phyloP scores from a whole-genome alignment of 2,329 filamentous ascomycete genomes.

The Fusarium newnesense region DNA sequence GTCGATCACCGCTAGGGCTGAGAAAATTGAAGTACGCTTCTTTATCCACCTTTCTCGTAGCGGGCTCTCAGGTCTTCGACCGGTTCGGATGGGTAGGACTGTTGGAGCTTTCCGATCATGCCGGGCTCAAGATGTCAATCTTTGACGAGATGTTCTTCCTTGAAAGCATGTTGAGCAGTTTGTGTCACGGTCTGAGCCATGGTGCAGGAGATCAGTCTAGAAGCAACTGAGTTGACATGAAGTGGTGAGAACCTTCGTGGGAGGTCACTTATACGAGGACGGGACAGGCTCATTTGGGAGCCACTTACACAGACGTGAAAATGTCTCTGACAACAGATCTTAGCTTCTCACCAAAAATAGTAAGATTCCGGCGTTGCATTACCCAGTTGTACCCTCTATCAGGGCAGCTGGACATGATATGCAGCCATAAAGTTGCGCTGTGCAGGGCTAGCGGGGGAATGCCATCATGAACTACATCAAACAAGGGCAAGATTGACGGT shows the following conservation, averaged over 20 bases:
- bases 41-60: constrained; percentile 13
- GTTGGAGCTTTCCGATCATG: background rate
- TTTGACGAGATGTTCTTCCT: constrained; percentile 1
- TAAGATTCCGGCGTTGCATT: constrained; percentile 8
- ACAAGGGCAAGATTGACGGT: background rate
- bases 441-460: background rate
- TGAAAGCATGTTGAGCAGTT: background rate
- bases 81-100: constrained; percentile 2
- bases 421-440: background rate
- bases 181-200: background rate
- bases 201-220: background rate
- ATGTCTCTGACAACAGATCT: background rate
- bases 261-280: background rate
- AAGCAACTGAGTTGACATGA: background rate
- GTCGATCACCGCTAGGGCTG: background rate
- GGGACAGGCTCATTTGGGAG: background rate
- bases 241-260: background rate
- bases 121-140: background rate
- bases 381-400: background rate
- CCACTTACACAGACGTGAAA: background rate
- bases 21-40: constrained; percentile 22
- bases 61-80: background rate
- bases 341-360: background rate
- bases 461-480: background rate
- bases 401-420: background rate